These are phyloP conservation scores for Suillus occidentalis DNA, from an alignment of 768 basidiomycete species.

Conservation along the genomic window DNA sequence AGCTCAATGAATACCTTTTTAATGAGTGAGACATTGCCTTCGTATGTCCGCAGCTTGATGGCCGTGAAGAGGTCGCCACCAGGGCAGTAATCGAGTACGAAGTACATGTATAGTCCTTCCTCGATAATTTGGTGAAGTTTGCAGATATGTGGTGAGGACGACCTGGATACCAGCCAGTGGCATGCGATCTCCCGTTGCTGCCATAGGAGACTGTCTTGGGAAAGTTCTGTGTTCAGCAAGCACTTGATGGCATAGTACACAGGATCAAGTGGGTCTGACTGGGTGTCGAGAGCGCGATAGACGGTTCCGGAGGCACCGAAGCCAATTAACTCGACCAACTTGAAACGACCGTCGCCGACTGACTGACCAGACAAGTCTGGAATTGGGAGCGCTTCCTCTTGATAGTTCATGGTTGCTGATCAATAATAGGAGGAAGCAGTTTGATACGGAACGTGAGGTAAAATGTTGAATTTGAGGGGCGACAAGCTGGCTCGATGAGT, in stretches of 20 bases:
- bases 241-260: conserved; percentile 74
- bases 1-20: conserved; percentile 71
- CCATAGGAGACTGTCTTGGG: conserved; percentile 52
- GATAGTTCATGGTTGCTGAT: neutral
- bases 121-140: conserved; percentile 63
- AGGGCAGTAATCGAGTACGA: conserved; percentile 57
- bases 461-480: neutral
- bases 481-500: neutral
- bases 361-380: conserved; percentile 44
- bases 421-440: neutral
- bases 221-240: conserved; percentile 55
- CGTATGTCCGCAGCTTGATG: conserved; percentile 55
- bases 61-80: conserved; percentile 72
- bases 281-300: conserved; percentile 63
- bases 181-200: conserved; percentile 65
- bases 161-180: conserved; percentile 39
- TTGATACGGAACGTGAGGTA: neutral
- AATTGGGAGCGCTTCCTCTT: conserved; percentile 34
- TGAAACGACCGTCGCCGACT: conserved; percentile 60
- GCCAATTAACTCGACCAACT: conserved; percentile 63
- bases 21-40: conserved; percentile 60
- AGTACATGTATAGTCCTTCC: conserved; percentile 62
- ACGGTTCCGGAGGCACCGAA: conserved; percentile 77
- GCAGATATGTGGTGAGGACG: conserved; percentile 59
- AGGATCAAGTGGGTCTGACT: conserved; percentile 36